Evolutionary conservation across 257 asterid species (phyloP).

Genomic region (Solanum appendiculatum): DNA sequence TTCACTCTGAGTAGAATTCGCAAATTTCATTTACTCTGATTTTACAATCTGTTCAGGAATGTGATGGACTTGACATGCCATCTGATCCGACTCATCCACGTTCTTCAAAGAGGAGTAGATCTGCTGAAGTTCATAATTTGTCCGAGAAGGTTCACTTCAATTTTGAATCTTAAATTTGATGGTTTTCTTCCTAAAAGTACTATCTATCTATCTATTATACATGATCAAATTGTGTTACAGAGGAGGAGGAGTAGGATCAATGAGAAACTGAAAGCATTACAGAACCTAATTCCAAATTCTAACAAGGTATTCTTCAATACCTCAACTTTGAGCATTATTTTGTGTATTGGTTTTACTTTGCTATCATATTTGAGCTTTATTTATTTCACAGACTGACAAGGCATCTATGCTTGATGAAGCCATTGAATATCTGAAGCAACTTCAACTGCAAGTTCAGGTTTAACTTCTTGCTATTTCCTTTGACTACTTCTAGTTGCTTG

Average conservation of each 20-base stretch:
- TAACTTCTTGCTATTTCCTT: conserved; percentile 6
- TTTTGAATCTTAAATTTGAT: not conserved
- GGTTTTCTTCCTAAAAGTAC: not conserved
- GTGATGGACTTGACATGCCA: conserved; percentile 43
- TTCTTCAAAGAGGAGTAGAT: conserved; percentile 85
- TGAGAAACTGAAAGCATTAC: conserved; percentile 92
- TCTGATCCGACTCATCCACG: conserved; percentile 34
- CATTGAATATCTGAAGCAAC: conserved; percentile 94
- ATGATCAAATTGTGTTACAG: conserved; percentile 27
- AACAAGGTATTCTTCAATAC: conserved; percentile 37
- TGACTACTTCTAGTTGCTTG: not conserved
- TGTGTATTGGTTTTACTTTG: not conserved
- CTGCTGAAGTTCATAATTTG: conserved; percentile 87
- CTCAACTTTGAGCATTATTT: not conserved
- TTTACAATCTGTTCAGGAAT: conserved; percentile 24
- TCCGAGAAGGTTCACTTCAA: conserved; percentile 72
- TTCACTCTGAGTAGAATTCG: not conserved
- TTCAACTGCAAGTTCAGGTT: conserved; percentile 97
- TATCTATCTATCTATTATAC: conserved; percentile 5
- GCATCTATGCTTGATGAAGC: conserved; percentile 99
- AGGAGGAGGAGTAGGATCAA: conserved; percentile 95
- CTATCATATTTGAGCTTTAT: conserved; percentile 5
- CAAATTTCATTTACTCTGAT: not conserved
- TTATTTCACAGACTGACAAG: conserved; percentile 67
- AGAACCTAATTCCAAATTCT: conserved; percentile 85